Evolutionary conservation across 768 basidiomycete genomes (phyloP), one percentile per base, ranked within the genome.

Genomic region (Sarcomyxa edulis): DNA sequence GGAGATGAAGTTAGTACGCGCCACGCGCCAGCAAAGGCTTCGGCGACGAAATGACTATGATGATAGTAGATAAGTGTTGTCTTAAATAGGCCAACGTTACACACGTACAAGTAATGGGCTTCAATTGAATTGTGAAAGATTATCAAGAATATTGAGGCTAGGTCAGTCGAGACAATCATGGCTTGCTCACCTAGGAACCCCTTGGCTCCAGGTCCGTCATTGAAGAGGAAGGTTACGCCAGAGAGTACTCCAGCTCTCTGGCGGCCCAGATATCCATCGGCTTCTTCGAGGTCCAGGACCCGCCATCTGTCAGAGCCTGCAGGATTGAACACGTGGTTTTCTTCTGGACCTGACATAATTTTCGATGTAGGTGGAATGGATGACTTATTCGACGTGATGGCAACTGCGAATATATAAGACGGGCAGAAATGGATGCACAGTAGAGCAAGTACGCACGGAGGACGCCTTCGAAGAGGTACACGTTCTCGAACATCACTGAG

Each of bases 401-500:
- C 30, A 15, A 31, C 38, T 39, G 33, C n/a, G 19, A 22, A n/a
- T 6, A 19, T 14, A 19, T 21, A 34, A n/a, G n/a, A 22, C 19
- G 3, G 23, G 12, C 4, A 14, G 33, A 1, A 3, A 34, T 5
- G 33, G 9, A 14, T 6, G n/a, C 7, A 34, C 6, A 7, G 16
- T 21, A 6, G 14, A 34, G 19, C 4, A 22, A 7, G 15, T 35
- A 39, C 38, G 19, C 12, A 39, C 38, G 32, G 18, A 39, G 26
- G 11, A 31, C 32, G 16, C 38, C 38, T 23, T 39, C 32, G 21
- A 24, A 31, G 7, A 39, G 38, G n/a, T 39, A 39, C 5, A 39
- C 29, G 12, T 39, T 39, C 19, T 39, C 16, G 24, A 39, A 39
- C 38, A 39, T 39, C 38, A 39, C 38, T 39, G n/a, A 12, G 21